Base-by-base conservation (phyloP, 1,139 yeast genomes). In the Geotrichum klebahnii region DNA sequence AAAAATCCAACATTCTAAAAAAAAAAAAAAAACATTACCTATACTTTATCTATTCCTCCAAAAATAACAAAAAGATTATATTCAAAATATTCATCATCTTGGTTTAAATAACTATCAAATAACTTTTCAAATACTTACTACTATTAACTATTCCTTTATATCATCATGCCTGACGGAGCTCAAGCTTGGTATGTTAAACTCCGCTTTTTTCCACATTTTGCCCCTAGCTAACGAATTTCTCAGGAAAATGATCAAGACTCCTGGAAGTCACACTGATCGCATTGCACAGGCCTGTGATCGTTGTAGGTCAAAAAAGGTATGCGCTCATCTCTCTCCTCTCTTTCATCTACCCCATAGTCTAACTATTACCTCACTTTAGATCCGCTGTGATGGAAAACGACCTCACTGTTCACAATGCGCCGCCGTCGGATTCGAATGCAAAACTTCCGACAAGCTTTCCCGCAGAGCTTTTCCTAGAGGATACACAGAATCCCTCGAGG, bases 221-320 rank as follows among this genome's bases (percentile, higher is more conserved):
- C 17, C n/a, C 22, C 17, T 14, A n/a, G 14, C 20, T 19, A 22
- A n/a, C 33, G 14, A 17, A 23, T 26, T 28, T 32, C 22, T 12
- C 26, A 51, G 54, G 70, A 82, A 80, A 59, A 80, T 82, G 50
- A 82, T 82, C 48, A 77, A 77, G 60, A 75, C 83, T 2, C 84
- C 84, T 1, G 87, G 87, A 1, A 68, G 80, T 17, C 70, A 72
- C 33, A 67, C 72, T 0, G 78, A 77, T 51, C 67, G 89, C 53
- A 80, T 81, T 17, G 89, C 94, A 0, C 95, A 86, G 61, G 95
- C 95, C 0, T 87, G 95, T 67, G 95, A 87, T 63, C 67, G 96
- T 48, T 86, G 96, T 61, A 71, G 95, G 47, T 84, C 89, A 42
- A 86, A 86, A 64, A 86, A 86, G 68, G 61, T 59, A 31, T 24